Evolutionary conservation across 768 basidiomycete species (phyloP).

Genomic region (Trametes gibbosa): DNA sequence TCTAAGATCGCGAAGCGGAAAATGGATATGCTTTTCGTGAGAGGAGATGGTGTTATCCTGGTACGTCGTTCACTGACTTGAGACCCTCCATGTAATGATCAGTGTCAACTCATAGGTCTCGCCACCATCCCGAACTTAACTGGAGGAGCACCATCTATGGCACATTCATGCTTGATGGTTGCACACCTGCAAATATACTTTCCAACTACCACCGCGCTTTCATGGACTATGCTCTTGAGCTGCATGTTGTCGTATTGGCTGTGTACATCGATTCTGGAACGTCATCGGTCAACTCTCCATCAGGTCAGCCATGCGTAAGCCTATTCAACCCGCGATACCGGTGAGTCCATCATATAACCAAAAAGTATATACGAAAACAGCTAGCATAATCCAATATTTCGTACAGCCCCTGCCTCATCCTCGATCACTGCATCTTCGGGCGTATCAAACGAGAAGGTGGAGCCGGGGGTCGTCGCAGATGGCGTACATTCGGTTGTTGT

Average conservation of each 20-base stretch:
- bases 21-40: constrained; percentile 96
- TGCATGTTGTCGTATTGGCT: constrained; percentile 1
- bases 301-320: not conserved
- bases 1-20: constrained; percentile 85
- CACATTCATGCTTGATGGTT: not conserved
- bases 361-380: not conserved
- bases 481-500: not conserved
- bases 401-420: not conserved
- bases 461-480: not conserved
- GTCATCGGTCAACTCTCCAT: not conserved
- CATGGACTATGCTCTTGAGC: not conserved
- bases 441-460: not conserved
- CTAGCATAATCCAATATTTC: not conserved
- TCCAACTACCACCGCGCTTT: constrained; percentile 21
- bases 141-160: not conserved
- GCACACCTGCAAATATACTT: constrained; percentile 33
- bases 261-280: not conserved
- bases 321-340: not conserved
- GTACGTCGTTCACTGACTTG: constrained; percentile 43
- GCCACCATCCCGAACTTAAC: constrained; percentile 58
- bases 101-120: constrained; percentile 53
- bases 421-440: not conserved
- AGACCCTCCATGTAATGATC: not conserved
- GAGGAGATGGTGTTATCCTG: constrained; percentile 96
- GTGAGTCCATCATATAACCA: constrained; percentile 9